Percentiles rank a stretch among this genome's conserved stretches.
phyloP scores from a whole-genome alignment of 305 asterid species.

The Rubia tinctorum region DNA sequence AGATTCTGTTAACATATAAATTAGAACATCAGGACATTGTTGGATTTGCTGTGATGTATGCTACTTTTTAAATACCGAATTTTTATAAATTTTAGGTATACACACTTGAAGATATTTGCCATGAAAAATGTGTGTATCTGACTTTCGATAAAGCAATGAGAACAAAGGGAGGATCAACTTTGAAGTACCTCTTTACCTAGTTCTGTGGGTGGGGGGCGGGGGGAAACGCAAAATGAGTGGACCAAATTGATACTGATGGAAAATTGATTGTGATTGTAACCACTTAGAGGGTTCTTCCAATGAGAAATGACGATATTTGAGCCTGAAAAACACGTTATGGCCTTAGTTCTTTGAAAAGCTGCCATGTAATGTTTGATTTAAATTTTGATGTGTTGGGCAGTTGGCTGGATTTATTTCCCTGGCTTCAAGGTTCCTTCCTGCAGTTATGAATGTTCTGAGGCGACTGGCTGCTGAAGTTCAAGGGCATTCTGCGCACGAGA shows the following conservation, averaged over 20 bases:
- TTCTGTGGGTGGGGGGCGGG: not conserved
- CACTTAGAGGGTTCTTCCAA: not conserved
- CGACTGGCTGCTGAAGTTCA: constrained; percentile 33
- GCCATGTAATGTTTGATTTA: not conserved
- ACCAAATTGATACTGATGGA: not conserved
- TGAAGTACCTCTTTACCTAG: too few species aligned
- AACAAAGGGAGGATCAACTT: too few species aligned
- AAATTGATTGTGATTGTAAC: not conserved
- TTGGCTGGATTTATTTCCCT: constrained; percentile 38
- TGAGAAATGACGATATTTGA: not conserved
- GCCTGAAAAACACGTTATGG: not conserved
- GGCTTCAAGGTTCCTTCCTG: constrained; percentile 43
- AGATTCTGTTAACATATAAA: too few species aligned
- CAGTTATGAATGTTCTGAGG: constrained; percentile 37
- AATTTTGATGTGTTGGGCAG: constrained; percentile 26
- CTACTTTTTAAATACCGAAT: too few species aligned
- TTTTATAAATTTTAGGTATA: too few species aligned
- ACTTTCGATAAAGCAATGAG: too few species aligned
- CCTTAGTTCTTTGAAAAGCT: not conserved
- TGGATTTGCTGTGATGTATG: too few species aligned
- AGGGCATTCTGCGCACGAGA: constrained; percentile 17
- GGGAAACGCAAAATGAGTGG: too few species aligned
- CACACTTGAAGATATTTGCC: too few species aligned
- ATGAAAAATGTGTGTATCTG: too few species aligned
- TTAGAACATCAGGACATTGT: too few species aligned